Conservation (phyloP, 805 yeast species). For the Sungouiozyma ichnusensis region DNA sequence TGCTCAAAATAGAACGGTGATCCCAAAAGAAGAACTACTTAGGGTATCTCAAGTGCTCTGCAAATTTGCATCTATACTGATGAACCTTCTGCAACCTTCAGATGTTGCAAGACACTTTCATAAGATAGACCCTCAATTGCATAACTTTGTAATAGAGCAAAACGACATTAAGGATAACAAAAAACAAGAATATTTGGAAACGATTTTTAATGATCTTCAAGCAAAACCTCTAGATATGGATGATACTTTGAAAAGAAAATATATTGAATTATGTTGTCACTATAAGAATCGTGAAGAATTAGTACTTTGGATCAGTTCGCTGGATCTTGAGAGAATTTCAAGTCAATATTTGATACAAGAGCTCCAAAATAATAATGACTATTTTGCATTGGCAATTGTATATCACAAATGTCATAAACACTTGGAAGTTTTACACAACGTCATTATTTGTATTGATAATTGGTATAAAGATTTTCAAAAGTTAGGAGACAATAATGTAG, state of each 20-base stretch:
- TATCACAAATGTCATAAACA: conserved; percentile 11
- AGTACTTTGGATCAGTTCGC: conserved; percentile 9
- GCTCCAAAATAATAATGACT: conserved; percentile 8
- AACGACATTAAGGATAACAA: conserved; percentile 1
- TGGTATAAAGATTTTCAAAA: conserved; percentile 4
- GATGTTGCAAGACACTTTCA: conserved; percentile 8
- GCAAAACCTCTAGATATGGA: not conserved
- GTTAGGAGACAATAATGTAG: conserved; percentile 4
- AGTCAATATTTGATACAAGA: conserved; percentile 6
- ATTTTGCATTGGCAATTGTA: conserved; percentile 14
- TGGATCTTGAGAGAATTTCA: conserved; percentile 10
- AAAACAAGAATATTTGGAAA: conserved; percentile 14
- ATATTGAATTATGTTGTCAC: conserved; percentile 13
- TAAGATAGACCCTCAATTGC: conserved; percentile 14
- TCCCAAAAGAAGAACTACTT: not conserved
- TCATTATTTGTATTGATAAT: conserved; percentile 9
- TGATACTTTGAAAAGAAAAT: conserved; percentile 7
- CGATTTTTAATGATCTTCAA: conserved; percentile 5
- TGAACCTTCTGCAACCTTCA: not conserved
- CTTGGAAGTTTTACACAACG: conserved; percentile 11
- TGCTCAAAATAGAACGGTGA: not conserved
- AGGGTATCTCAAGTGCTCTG: not conserved
- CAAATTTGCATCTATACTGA: not conserved
- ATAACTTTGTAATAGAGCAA: conserved; percentile 3
- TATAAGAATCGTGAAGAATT: conserved; percentile 6